These are phyloP conservation scores for Globisporangium emineosum DNA, from an alignment of 352 stramenopile species.

Conservation along the genomic window DNA sequence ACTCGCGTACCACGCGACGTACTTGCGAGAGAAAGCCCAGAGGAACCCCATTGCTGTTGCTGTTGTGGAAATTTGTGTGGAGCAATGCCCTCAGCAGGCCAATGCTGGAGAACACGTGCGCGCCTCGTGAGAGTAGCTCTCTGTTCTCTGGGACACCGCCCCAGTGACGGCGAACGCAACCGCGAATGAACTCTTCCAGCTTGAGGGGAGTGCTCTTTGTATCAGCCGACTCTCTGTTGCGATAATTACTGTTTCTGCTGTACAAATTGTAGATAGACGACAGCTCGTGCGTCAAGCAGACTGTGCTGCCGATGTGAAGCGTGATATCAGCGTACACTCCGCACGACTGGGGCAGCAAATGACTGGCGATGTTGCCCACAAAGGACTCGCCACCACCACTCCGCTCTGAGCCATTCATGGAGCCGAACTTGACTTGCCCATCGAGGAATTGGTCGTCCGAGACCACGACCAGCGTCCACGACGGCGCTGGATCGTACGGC, in stretches of 20 bases:
- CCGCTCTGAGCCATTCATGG: background rate
- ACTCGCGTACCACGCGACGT: conserved; percentile 31
- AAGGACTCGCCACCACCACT: conserved; percentile 3
- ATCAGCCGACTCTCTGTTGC: background rate
- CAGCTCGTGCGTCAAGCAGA: conserved; percentile 35
- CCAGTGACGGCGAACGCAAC: conserved; percentile 43
- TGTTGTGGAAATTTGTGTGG: background rate
- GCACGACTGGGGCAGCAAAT: conserved; percentile 25
- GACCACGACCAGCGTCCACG: conserved; percentile 16
- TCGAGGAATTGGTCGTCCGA: conserved; percentile 15
- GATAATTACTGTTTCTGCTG: background rate
- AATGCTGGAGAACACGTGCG: conserved; percentile 42
- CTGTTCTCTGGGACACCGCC: conserved; percentile 29
- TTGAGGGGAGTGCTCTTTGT: background rate
- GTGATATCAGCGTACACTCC: conserved; percentile 28
- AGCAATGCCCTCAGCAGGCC: conserved; percentile 37
- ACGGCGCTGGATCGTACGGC: conserved; percentile 7
- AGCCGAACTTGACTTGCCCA: background rate
- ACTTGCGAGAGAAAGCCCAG: conserved; percentile 29
- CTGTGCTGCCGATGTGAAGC: conserved; percentile 34
- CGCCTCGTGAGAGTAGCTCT: conserved; percentile 31
- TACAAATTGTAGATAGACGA: conserved; percentile 18
- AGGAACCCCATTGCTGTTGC: conserved; percentile 22
- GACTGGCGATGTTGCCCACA: conserved; percentile 25
- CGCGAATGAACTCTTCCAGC: conserved; percentile 25